Evolutionary conservation across 306 rosid genomes (phyloP).

Genomic region (Aeschynomene evenia): DNA sequence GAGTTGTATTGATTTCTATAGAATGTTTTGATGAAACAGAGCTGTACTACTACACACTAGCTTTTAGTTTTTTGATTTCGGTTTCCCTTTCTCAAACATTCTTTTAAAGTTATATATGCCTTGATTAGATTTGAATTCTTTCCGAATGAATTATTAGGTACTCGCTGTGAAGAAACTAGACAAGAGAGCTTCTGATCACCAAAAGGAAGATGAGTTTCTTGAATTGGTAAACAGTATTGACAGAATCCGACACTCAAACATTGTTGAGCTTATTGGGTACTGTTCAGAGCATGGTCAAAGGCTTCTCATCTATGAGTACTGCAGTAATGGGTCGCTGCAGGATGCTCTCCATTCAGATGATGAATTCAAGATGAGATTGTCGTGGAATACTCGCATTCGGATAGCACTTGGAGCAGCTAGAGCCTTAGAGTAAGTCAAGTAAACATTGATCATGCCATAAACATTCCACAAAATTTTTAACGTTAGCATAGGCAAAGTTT

Average conservation of each 20-base stretch:
- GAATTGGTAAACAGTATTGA: slow-evolving; percentile 73
- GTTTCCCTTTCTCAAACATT: slow-evolving; percentile 21
- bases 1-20: slow-evolving; percentile 17
- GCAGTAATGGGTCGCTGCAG: slow-evolving; percentile 73
- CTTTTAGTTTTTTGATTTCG: slow-evolving; percentile 7
- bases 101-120: slow-evolving; percentile 14
- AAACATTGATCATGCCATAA: too few species aligned
- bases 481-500: too few species aligned
- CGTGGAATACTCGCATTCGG: slow-evolving; percentile 84
- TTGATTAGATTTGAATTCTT: slow-evolving; percentile 23
- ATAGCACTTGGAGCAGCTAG: slow-evolving; percentile 96
- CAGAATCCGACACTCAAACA: slow-evolving; percentile 73
- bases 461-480: too few species aligned
- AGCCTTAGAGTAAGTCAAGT: slow-evolving; percentile 79
- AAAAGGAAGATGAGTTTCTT: slow-evolving; percentile 74
- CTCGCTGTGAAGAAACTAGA: slow-evolving; percentile 89
- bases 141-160: slow-evolving; percentile 51
- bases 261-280: slow-evolving; percentile 79
- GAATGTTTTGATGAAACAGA: neutral
- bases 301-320: slow-evolving; percentile 82
- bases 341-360: slow-evolving; percentile 76
- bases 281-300: slow-evolving; percentile 85
- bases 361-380: slow-evolving; percentile 56
- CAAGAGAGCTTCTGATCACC: slow-evolving; percentile 61
- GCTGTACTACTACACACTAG: neutral